Conservation (phyloP, 495 filamentous ascomycete species). For the Sordaria brevicollis region DNA sequence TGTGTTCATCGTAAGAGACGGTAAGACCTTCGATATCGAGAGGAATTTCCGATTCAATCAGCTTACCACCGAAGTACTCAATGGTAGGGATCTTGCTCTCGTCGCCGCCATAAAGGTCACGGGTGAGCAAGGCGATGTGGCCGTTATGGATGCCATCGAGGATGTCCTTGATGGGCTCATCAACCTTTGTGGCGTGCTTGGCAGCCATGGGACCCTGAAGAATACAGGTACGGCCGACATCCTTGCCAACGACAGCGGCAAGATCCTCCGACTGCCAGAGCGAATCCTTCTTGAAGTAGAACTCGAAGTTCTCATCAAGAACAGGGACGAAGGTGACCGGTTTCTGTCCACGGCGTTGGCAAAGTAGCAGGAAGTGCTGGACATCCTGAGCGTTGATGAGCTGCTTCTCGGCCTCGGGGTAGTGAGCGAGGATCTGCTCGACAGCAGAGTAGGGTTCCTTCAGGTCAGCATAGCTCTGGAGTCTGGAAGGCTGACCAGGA, state of each 20-base stretch:
- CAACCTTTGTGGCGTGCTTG: constrained; percentile 76
- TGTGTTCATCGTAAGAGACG: constrained; percentile 60
- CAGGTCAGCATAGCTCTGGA: constrained; percentile 79
- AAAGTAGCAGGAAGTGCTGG: constrained; percentile 91
- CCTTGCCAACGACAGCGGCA: constrained; percentile 88
- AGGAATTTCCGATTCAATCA: constrained; percentile 53
- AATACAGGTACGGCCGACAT: constrained; percentile 91
- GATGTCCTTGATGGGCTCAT: constrained; percentile 91
- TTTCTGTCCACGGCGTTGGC: constrained; percentile 87
- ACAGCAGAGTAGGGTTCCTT: constrained; percentile 68
- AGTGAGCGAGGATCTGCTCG: constrained; percentile 67
- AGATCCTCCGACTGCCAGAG: constrained; percentile 98
- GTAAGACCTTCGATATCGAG: constrained; percentile 68
- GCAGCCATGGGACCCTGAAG: constrained; percentile 90
- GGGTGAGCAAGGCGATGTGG: constrained; percentile 68
- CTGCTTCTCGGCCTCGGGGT: constrained; percentile 77
- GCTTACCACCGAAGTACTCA: constrained; percentile 90
- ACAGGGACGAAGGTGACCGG: constrained; percentile 90
- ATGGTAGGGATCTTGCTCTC: constrained; percentile 67
- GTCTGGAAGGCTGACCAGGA: constrained; percentile 51
- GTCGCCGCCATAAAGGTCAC: constrained; percentile 69
- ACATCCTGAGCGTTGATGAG: constrained; percentile 96
- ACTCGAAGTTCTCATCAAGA: constrained; percentile 92
- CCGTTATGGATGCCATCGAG: constrained; percentile 78
- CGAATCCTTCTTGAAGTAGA: constrained; percentile 99